Evolutionary conservation across 345 rosid species (phyloP).

Genomic region (Cardamine chenopodiifolia): DNA sequence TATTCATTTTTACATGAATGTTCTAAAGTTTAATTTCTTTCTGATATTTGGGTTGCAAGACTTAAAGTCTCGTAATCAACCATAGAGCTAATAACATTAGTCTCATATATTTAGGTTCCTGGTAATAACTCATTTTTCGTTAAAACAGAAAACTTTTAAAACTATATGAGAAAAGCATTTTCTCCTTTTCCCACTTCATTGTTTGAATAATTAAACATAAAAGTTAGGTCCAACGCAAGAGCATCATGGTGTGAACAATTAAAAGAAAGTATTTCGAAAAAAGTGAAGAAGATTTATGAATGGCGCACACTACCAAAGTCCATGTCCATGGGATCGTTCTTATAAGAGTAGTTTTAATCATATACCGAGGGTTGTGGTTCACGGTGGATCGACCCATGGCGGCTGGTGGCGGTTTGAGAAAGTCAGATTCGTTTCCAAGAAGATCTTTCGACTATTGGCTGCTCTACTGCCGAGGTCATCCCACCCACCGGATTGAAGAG

Average conservation of each 20-base stretch:
- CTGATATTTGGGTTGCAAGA: not conserved
- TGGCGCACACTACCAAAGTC: slow-evolving; percentile 30
- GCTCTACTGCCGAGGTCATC: too few species aligned
- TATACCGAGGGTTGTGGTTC: too few species aligned
- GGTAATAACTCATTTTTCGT: slow-evolving; percentile 3
- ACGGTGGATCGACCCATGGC: too few species aligned
- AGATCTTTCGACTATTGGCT: too few species aligned
- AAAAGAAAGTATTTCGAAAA: slow-evolving; percentile 31
- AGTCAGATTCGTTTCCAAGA: too few species aligned
- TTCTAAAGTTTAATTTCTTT: not conserved
- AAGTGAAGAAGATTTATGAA: slow-evolving; percentile 18
- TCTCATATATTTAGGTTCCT: not conserved
- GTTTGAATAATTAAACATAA: slow-evolving; percentile 30
- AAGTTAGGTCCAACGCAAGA: slow-evolving; percentile 39
- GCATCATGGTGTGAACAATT: slow-evolving; percentile 32
- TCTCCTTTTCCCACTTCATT: slow-evolving; percentile 36
- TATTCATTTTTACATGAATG: not conserved
- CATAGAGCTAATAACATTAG: not conserved
- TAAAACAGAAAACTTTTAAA: not conserved
- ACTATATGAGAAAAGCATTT: slow-evolving; percentile 23
- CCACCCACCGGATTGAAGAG: too few species aligned
- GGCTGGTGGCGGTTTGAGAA: too few species aligned
- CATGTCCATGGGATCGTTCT: slow-evolving; percentile 28
- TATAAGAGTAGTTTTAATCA: slow-evolving; percentile 12
- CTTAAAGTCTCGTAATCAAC: not conserved